Evolutionary conservation across 805 yeast genomes (phyloP), one percentile per base, ranked within the genome.

Genomic region (Metschnikowia reukaufii): DNA sequence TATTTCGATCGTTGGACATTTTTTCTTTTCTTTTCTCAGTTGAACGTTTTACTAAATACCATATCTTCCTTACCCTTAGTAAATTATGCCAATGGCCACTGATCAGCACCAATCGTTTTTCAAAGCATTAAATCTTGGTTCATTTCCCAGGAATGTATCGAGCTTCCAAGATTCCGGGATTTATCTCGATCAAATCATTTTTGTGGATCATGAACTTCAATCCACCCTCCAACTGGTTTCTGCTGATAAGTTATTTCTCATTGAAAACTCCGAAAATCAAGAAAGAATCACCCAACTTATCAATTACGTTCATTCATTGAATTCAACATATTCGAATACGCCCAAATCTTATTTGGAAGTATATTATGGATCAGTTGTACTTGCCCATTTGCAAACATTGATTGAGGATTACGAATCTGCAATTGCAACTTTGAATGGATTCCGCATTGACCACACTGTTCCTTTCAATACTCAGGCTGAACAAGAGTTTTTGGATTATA

Each of bases 151-250:
- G 43, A 52, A 64, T 27, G 70, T 70, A 30, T 49, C 59, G 31
- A 58, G 54, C n/a, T 67, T 61, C 47, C 66, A 67, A 50, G 67
- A 68, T 17, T 62, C 70, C 8, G 64, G 61, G 32, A 64, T 61
- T 33, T 63, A 60, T 37, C 59, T 72, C 49, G 62, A 64, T 42
- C 74, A 64, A 45, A 51, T 69, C 20, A 54, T 66, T 6, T 70
- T 63, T 42, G 54, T 70, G 30, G 77, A 72, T 50, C 65, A 67
- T 55, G 70, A 70, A 53, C 58, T 70, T 37, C 74, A 67, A 44
- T 45, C 61, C 5, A 50, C 65, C 5, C 56, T 70, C 31, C 63
- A 60, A 42, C 60, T 62, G 32, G 67, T 66, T 44, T 21, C 48
- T 49, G n/a, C 61, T 54, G 6, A 49, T 6, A 31, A 31, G 9